Base-by-base conservation (phyloP, 345 rosid genomes). In the Arabidopsis arenosa region DNA sequence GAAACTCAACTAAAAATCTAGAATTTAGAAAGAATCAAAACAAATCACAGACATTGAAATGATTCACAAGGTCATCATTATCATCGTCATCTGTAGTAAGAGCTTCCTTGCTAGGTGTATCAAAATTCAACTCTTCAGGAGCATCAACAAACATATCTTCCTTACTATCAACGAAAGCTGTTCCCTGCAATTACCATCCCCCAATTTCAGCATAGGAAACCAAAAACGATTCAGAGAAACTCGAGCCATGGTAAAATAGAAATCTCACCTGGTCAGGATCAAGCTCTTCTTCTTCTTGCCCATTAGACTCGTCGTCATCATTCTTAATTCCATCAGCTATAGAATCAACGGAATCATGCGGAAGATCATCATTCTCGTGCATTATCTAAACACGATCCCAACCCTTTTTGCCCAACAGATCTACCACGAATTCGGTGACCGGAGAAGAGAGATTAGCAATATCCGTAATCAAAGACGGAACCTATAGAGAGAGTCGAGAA, bases 111-210 rank as follows among this genome's bases (percentile, higher is more conserved):
- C 36, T 55, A 63, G 76, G 82, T 45, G 82, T 79, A 32, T 93
- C 86, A 51, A 75, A 76, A 73, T 81, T 85, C 74, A 87, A 73
- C 76, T 88, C 98, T 21, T 94, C 98, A 0, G 87, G 44, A 7
- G 97, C 98, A 86, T 92, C 98, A 28, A 84, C 88, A 70, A 94
- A 94, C 96, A 87, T 82, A 73, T 94, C 98, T 57, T 94, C 97
- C 80, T 81, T 94, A 66, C 92, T 83, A 11, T 87, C 96, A 67
- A 68, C 84, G 51, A 78, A 80, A 51, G 21, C 66, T 70, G 83
- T 44, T 30, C 68, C 62, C 81, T 77, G 56, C 36, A 63, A 23
- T 39, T n/a, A 70, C 21, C 3, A 13, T 7, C 12, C 21, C 26
- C 15, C 7, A 30, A 6, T 5, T 47, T 77, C 32, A 77, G 54